These are phyloP conservation scores for Fusarium caatingaense DNA, from an alignment of 2,329 filamentous ascomycete species.

Conservation along the genomic window DNA sequence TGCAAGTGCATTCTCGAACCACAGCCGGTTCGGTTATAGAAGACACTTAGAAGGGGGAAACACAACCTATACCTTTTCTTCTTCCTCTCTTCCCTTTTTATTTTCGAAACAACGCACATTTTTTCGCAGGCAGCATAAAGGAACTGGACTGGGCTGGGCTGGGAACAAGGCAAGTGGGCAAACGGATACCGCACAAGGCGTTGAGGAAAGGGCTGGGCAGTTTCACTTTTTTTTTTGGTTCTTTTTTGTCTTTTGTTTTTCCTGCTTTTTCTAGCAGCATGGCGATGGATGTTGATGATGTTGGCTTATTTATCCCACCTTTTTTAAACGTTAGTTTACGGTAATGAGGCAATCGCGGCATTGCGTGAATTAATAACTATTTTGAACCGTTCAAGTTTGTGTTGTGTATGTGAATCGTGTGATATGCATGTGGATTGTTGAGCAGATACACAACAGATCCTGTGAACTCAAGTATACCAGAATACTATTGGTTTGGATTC, in stretches of 20 bases:
- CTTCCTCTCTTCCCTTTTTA: conserved; percentile 7
- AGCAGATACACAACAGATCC: rapidly evolving
- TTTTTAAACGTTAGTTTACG: conserved; percentile 34
- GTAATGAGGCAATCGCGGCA: conserved; percentile 5
- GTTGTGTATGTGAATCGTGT: neutral
- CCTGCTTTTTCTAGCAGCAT: conserved; percentile 43
- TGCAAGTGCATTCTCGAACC: conserved; percentile 13
- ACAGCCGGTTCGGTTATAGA: conserved; percentile 5
- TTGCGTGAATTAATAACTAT: conserved; percentile 21
- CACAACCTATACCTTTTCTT: conserved; percentile 10
- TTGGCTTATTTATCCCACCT: conserved; percentile 25
- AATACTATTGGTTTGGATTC: no score
- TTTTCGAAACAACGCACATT: conserved; percentile 30
- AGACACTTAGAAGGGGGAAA: conserved; percentile 18
- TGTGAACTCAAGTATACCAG: no score
- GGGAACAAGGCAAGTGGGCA: conserved; percentile 35
- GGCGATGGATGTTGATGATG: conserved; percentile 50
- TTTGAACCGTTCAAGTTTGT: neutral
- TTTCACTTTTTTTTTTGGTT: conserved; percentile 36
- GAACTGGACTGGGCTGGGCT: conserved; percentile 38
- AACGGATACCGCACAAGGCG: conserved; percentile 45
- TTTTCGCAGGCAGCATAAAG: conserved; percentile 37
- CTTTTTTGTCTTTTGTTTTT: conserved; percentile 11
- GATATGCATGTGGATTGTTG: no score
- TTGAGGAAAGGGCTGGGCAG: conserved; percentile 47